A percentile compares a stretch with the other conserved stretches of the same genome.
Evolutionary conservation across 1,284 basidiomycete genomes (phyloP).

Genomic region (Fomitiporia mediterranea): DNA sequence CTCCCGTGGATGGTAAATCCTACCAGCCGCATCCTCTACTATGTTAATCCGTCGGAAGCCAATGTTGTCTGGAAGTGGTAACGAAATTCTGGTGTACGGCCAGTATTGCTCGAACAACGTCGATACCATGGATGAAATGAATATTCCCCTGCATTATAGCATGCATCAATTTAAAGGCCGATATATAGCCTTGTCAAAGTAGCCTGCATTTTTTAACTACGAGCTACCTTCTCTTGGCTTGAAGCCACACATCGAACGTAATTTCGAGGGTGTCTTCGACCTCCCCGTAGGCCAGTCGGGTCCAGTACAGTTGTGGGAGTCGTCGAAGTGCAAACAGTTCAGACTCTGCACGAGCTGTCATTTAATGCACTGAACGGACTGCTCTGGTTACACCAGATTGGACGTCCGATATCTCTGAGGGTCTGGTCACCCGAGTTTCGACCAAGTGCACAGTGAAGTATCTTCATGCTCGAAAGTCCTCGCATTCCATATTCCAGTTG

Average conservation of each 20-base stretch:
- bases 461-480: conserved; percentile 25
- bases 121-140: conserved; percentile 55
- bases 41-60: conserved; percentile 54
- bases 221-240: conserved; percentile 47
- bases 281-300: conserved; percentile 60
- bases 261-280: conserved; percentile 40
- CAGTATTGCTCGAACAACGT: conserved; percentile 54
- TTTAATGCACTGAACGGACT: conserved; percentile 39
- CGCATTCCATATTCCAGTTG: conserved; percentile 58
- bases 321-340: conserved; percentile 43
- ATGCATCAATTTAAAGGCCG: not conserved
- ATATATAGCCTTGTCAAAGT: not conserved
- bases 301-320: conserved; percentile 52
- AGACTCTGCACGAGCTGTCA: conserved; percentile 42
- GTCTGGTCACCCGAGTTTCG: conserved; percentile 15
- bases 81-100: conserved; percentile 43
- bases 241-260: conserved; percentile 50
- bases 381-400: conserved; percentile 48
- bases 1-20: conserved; percentile 57
- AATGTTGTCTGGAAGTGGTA: conserved; percentile 44
- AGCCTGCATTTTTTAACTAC: conserved; percentile 38
- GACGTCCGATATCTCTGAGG: conserved; percentile 15
- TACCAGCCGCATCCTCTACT: conserved; percentile 71
- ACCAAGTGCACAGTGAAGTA: too few species aligned
- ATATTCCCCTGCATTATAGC: conserved; percentile 51